These are phyloP conservation scores for Phaeotremella skinneri DNA, from an alignment of 768 basidiomycete genomes.

Conservation along the genomic window DNA sequence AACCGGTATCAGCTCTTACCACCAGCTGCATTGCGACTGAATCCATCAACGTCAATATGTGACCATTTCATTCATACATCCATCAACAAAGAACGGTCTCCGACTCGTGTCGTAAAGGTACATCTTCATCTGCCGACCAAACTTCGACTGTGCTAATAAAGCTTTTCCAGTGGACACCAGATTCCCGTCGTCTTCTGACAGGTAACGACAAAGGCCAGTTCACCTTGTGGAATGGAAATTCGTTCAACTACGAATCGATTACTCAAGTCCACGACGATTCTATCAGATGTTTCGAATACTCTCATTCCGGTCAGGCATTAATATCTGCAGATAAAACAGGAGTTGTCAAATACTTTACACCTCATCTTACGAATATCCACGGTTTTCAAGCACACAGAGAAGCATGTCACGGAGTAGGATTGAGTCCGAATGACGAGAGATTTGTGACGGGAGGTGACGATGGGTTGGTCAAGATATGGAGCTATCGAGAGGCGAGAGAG, in stretches of 20 bases:
- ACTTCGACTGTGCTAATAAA: conserved; percentile 4
- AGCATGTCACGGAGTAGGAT: conserved; percentile 84
- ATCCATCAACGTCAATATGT: conserved; percentile 88
- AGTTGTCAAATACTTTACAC: conserved; percentile 97
- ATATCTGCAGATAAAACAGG: conserved; percentile 90
- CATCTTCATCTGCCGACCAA: conserved; percentile 50
- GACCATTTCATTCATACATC: conserved; percentile 98
- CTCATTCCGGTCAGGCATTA: conserved; percentile 88
- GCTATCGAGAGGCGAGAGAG: conserved; percentile 83
- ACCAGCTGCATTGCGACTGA: conserved; percentile 84
- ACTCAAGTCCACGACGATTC: conserved; percentile 91
- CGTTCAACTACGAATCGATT: conserved; percentile 99
- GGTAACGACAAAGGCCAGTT: conserved; percentile 97
- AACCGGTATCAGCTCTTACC: conserved; percentile 70
- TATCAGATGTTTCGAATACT: conserved; percentile 83
- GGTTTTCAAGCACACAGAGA: conserved; percentile 93
- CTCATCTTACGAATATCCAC: conserved; percentile 97
- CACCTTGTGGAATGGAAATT: conserved; percentile 97
- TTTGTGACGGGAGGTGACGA: conserved; percentile 97
- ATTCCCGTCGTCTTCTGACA: conserved; percentile 86
- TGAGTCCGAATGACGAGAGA: conserved; percentile 83
- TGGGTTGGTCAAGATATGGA: conserved; percentile 91
- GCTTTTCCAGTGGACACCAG: conserved; percentile 85
- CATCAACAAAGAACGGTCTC: conserved; percentile 96
- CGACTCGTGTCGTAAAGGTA: conserved; percentile 91